Evolutionary conservation across 2,329 filamentous ascomycete genomes (phyloP).

Genomic region (Dothistroma septosporum): DNA sequence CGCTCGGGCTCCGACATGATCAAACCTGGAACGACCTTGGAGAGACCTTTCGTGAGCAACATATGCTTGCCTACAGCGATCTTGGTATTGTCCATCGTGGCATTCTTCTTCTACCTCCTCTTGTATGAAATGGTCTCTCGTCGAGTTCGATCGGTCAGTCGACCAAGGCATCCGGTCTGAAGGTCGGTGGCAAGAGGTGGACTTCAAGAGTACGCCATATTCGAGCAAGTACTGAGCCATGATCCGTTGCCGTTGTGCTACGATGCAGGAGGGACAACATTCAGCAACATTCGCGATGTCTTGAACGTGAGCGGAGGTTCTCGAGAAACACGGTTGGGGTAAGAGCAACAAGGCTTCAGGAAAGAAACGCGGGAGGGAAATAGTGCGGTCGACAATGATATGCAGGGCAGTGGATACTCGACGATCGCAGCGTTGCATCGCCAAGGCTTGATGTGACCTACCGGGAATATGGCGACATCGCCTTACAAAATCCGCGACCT

Average conservation of each 20-base stretch:
- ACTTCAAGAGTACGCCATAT: neutral
- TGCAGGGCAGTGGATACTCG: neutral
- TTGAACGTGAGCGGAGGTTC: neutral
- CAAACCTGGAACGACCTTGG: neutral
- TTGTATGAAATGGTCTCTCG: neutral
- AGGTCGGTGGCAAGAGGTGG: neutral
- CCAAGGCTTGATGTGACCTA: neutral
- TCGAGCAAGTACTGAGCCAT: neutral
- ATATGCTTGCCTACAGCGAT: neutral
- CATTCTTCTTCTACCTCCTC: constrained; percentile 2
- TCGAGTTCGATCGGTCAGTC: neutral
- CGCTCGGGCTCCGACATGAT: neutral
- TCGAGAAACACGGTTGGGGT: neutral
- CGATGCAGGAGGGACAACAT: neutral
- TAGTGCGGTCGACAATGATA: neutral
- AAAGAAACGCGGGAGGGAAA: neutral
- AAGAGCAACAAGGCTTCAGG: neutral
- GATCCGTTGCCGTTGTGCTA: neutral
- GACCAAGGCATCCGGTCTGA: neutral
- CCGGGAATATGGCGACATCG: neutral
- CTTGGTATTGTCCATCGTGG: neutral
- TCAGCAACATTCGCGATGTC: neutral
- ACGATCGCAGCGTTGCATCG: neutral
- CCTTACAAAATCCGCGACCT: neutral
- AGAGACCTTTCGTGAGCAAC: neutral